These are phyloP conservation scores for Arctium minus DNA, from an alignment of 129 eudicot species.

Conservation along the genomic window DNA sequence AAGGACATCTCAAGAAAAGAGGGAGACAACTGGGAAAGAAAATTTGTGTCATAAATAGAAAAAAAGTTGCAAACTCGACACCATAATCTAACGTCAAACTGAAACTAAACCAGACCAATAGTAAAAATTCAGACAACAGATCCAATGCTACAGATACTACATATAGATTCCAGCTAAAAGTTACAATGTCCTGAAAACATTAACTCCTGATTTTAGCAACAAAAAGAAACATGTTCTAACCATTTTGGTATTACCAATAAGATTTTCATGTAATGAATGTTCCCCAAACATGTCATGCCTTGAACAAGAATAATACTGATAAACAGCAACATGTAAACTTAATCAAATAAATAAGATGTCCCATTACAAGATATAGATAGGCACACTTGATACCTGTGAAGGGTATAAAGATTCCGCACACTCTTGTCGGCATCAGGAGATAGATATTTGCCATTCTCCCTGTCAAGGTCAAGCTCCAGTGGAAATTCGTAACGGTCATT, in stretches of 20 bases:
- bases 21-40: neutral
- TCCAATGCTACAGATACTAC: neutral
- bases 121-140: neutral
- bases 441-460: constrained; percentile 82
- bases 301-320: neutral
- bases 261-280: neutral
- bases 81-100: neutral
- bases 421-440: constrained; percentile 93
- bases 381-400: constrained; percentile 62
- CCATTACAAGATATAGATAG: neutral
- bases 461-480: constrained; percentile 91
- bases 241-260: neutral
- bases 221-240: neutral
- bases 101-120: neutral
- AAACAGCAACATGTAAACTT: neutral
- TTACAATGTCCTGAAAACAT: too few relatives aligned
- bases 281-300: neutral
- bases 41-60: neutral
- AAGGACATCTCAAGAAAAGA: neutral
- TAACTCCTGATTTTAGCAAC: neutral
- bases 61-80: neutral
- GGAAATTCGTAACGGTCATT: constrained; percentile 97
- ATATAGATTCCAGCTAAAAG: neutral
- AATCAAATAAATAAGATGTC: neutral
- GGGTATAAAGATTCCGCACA: constrained; percentile 87